These are phyloP conservation scores for Pseudocercospora macadamiae DNA, from an alignment of 2,329 filamentous ascomycete genomes.

Conservation along the genomic window DNA sequence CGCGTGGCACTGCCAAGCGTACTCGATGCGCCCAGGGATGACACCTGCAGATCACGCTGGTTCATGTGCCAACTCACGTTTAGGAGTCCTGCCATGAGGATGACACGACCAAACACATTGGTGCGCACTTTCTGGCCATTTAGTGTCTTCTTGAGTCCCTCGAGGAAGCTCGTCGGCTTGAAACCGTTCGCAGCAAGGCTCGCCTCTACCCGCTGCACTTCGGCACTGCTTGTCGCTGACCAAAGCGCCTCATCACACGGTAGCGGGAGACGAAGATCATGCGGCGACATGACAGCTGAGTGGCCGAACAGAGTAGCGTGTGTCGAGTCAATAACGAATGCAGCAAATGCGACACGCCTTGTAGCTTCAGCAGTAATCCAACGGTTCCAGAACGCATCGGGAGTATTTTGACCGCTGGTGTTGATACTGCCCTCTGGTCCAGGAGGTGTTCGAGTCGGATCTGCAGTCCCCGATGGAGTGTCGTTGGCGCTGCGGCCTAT, in stretches of 20 bases:
- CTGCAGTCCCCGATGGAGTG: slow-evolving; percentile 74
- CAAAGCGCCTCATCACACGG: slow-evolving; percentile 93
- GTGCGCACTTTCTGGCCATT: slow-evolving; percentile 85
- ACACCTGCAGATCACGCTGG: slow-evolving; percentile 90
- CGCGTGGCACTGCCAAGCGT: slow-evolving; percentile 85
- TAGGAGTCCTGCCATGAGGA: slow-evolving; percentile 89
- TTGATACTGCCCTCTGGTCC: slow-evolving; percentile 54
- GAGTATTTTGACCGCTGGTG: slow-evolving; percentile 59
- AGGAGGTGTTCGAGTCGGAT: slow-evolving; percentile 47
- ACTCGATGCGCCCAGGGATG: slow-evolving; percentile 77
- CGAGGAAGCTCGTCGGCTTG: slow-evolving; percentile 83
- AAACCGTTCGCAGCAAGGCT: slow-evolving; percentile 79
- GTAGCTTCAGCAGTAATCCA: slow-evolving; percentile 97
- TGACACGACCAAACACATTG: slow-evolving; percentile 89
- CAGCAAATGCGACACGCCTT: slow-evolving; percentile 84
- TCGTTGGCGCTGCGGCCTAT: slow-evolving; percentile 84
- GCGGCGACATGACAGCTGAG: slow-evolving; percentile 93
- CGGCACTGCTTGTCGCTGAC: slow-evolving; percentile 84
- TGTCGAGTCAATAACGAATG: slow-evolving; percentile 92
- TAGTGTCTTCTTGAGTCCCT: slow-evolving; percentile 86
- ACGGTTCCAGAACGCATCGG: slow-evolving; percentile 91
- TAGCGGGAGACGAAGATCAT: slow-evolving; percentile 87
- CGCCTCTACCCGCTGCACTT: slow-evolving; percentile 82
- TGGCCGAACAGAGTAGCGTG: slow-evolving; percentile 98
- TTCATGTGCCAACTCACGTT: slow-evolving; percentile 98